These are phyloP conservation scores for Cucumis hystrix DNA, from an alignment of 306 rosid species.

Conservation along the genomic window DNA sequence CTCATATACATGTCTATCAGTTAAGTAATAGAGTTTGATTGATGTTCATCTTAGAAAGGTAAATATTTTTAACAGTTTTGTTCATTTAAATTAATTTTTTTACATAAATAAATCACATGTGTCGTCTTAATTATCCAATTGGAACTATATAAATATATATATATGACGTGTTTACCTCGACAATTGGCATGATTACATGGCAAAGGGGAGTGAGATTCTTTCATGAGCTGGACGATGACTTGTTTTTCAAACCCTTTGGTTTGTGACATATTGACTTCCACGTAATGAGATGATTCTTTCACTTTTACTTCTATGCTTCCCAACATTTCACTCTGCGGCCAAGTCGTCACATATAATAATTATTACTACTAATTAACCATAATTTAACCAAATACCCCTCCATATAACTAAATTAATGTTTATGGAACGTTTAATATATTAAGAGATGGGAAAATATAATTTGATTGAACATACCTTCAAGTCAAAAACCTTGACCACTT, in stretches of 20 bases:
- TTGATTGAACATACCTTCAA: constrained; percentile 21
- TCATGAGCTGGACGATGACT: constrained; percentile 57
- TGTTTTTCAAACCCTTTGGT: constrained; percentile 64
- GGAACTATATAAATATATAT: too few relatives aligned
- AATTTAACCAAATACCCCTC: background rate
- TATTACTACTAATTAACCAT: too few relatives aligned
- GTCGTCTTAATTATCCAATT: too few relatives aligned
- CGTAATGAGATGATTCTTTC: constrained; percentile 40
- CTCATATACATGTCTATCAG: too few relatives aligned
- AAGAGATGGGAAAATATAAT: background rate
- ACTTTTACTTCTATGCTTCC: constrained; percentile 36
- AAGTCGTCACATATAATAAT: background rate
- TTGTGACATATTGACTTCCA: constrained; percentile 67
- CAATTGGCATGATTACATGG: constrained; percentile 38
- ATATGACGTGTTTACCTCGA: constrained; percentile 29
- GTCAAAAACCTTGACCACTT: constrained; percentile 30
- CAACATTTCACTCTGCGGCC: constrained; percentile 49
- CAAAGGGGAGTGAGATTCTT: constrained; percentile 28
- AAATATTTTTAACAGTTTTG: too few relatives aligned
- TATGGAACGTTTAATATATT: background rate
- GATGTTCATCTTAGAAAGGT: too few relatives aligned
- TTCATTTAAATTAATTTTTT: too few relatives aligned
- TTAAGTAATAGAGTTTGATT: too few relatives aligned
- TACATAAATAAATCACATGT: too few relatives aligned
- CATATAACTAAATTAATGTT: background rate